These are phyloP conservation scores for Trypanosoma conorhini DNA, from an alignment of 208 protist genomes.

Conservation along the genomic window DNA sequence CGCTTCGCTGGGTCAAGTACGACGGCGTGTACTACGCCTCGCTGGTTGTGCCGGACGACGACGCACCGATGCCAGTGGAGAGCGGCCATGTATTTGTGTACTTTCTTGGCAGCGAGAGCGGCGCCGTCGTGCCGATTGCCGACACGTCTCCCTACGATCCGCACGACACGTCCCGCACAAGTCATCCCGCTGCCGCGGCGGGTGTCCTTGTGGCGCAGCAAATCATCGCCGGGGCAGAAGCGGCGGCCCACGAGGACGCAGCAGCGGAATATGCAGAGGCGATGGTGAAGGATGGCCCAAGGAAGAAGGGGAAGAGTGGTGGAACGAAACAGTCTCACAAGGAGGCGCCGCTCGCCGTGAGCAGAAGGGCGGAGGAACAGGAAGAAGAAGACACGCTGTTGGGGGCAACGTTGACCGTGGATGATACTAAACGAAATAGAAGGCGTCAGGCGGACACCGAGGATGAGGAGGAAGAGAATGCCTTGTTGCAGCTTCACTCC, in stretches of 20 bases:
- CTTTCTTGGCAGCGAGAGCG: slow-evolving; percentile 73
- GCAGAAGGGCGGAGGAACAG: neutral
- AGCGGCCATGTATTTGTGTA: slow-evolving; percentile 58
- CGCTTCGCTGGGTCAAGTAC: slow-evolving; percentile 78
- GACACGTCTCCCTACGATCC: slow-evolving; percentile 65
- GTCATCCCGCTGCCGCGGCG: slow-evolving; percentile 45
- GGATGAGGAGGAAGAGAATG: slow-evolving; percentile 18
- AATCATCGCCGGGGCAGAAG: slow-evolving; percentile 40
- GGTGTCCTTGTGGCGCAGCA: slow-evolving; percentile 60
- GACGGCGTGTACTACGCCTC: slow-evolving; percentile 74
- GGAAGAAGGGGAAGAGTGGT: slow-evolving; percentile 22
- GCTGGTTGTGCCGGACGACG: slow-evolving; percentile 44
- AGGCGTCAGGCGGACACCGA: neutral
- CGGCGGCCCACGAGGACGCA: neutral
- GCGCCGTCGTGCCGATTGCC: slow-evolving; percentile 43
- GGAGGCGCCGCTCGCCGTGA: neutral
- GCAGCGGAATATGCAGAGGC: neutral
- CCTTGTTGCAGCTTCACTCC: neutral
- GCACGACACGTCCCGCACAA: slow-evolving; percentile 42
- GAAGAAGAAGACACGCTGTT: slow-evolving; percentile 2
- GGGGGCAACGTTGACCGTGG: neutral
- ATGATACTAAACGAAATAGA: neutral
- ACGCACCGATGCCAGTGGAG: slow-evolving; percentile 37
- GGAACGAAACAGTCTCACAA: neutral
- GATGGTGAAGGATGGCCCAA: neutral